These are phyloP conservation scores for Juncus inflexus DNA, from an alignment of 176 grass and related monocot genomes.

Conservation along the genomic window DNA sequence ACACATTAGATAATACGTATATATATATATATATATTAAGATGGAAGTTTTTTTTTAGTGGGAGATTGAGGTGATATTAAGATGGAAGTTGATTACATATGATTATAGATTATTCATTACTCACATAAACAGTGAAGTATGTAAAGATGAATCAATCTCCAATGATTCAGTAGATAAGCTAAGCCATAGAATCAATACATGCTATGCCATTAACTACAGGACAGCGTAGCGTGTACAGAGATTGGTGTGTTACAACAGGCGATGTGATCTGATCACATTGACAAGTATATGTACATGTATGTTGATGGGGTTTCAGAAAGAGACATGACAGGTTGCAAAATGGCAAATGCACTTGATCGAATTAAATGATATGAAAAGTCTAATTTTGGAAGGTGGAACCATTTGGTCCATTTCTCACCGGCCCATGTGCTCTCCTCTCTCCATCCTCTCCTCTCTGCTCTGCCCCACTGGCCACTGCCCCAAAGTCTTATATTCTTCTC, in stretches of 20 bases:
- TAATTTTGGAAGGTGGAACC: constrained; percentile 22
- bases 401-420: constrained; percentile 10
- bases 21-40: too few relatives aligned
- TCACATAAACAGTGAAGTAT: too few relatives aligned
- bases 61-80: too few relatives aligned
- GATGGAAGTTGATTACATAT: too few relatives aligned
- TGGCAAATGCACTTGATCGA: not conserved
- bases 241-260: not conserved
- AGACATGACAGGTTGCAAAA: constrained; percentile 11
- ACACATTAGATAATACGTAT: too few relatives aligned
- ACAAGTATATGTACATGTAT: not conserved
- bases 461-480: too few relatives aligned
- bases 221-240: not conserved
- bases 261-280: not conserved
- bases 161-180: too few relatives aligned
- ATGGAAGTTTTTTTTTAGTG: too few relatives aligned
- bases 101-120: too few relatives aligned
- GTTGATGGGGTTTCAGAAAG: not conserved
- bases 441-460: too few relatives aligned
- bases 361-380: constrained; percentile 7
- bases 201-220: not conserved
- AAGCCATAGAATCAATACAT: not conserved
- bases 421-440: constrained; percentile 21
- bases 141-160: too few relatives aligned
- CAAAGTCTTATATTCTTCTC: not conserved